Conservation (phyloP, 2,329 filamentous ascomycete genomes). For the Colletotrichum agaves region DNA sequence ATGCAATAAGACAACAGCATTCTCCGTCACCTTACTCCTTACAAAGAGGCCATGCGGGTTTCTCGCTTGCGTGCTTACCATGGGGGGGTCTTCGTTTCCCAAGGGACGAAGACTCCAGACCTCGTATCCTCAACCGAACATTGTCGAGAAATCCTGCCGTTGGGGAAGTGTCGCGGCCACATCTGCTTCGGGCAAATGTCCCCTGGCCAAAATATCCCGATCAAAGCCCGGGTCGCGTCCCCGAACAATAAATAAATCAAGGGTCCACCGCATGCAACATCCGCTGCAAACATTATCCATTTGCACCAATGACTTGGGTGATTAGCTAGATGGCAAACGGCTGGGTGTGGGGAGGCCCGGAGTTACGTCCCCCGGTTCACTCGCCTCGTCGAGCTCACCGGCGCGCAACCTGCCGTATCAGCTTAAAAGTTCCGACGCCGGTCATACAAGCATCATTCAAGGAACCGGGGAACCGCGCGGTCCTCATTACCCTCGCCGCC, state of each 20-base stretch:
- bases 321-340: not conserved
- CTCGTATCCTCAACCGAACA: not conserved
- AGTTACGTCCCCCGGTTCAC: slow-evolving; percentile 2
- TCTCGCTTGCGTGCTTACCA: not conserved
- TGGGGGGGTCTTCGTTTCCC: not conserved
- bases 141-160: not conserved
- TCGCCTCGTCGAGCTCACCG: not conserved
- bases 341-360: not conserved
- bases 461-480: not conserved
- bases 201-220: not conserved
- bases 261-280: not conserved
- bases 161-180: too few relatives aligned
- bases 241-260: not conserved
- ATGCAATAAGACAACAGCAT: not conserved
- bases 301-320: not conserved
- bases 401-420: not conserved
- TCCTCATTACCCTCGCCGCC: not conserved
- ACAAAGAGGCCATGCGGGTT: not conserved
- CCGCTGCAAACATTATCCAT: not conserved
- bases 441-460: too few relatives aligned
- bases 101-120: not conserved
- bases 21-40: not conserved
- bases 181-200: not conserved
- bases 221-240: not conserved
- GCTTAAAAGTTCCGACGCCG: not conserved